These are phyloP conservation scores for Xylaria curta DNA, from an alignment of 495 filamentous ascomycete species.

Conservation along the genomic window DNA sequence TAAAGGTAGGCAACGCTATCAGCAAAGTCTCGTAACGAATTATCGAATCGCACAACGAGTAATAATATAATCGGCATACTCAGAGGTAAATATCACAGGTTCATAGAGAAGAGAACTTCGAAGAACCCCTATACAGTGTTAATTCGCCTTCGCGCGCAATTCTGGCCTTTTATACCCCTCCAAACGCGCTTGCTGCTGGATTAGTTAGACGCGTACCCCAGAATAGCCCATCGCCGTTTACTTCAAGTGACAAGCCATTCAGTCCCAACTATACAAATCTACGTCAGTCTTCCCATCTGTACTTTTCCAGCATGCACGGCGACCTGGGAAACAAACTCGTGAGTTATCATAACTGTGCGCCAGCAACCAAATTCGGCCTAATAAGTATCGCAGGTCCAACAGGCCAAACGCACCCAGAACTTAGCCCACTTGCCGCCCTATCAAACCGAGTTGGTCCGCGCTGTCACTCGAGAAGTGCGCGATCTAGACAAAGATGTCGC, in stretches of 20 bases:
- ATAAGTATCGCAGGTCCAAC: conserved; percentile 73
- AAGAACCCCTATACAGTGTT: neutral
- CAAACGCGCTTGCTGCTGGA: conserved; percentile 1
- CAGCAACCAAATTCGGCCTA: conserved; percentile 31
- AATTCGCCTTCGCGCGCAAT: neutral
- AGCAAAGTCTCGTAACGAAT: neutral
- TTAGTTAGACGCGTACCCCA: neutral
- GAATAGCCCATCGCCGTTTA: neutral
- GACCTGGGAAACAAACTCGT: conserved; percentile 83
- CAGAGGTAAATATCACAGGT: neutral
- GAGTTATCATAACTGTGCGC: conserved; percentile 10
- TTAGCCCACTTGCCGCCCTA: conserved; percentile 89
- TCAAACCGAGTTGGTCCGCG: conserved; percentile 88
- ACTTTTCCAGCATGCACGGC: conserved; percentile 73
- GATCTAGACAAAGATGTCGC: conserved; percentile 92
- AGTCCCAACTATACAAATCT: no score
- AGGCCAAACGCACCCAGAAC: conserved; percentile 94
- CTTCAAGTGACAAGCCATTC: neutral
- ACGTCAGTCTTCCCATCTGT: neutral
- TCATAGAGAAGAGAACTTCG: neutral
- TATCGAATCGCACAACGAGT: neutral
- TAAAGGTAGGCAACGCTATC: neutral
- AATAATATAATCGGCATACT: neutral
- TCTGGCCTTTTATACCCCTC: neutral
- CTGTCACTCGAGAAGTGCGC: conserved; percentile 87